phyloP scores from a whole-genome alignment of 345 rosid species.

The Citrus maxima region DNA sequence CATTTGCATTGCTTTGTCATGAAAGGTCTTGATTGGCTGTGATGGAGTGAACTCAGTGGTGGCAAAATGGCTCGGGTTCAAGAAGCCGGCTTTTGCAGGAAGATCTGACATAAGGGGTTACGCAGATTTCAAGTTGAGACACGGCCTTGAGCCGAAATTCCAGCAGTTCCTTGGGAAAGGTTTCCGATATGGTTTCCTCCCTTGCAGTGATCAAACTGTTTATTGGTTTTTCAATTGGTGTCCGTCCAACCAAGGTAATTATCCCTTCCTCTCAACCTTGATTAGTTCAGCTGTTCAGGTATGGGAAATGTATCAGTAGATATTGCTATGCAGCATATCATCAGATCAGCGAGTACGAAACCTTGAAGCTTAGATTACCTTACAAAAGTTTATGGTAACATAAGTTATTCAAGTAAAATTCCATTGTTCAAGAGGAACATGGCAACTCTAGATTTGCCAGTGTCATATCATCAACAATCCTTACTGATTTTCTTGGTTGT shows the following conservation, averaged over 20 bases:
- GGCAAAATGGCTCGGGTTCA: conserved; percentile 65
- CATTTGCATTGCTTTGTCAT: neutral
- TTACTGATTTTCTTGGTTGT: too few relatives aligned
- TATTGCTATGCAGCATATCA: neutral
- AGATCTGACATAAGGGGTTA: neutral
- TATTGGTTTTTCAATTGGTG: conserved; percentile 35
- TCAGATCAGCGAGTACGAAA: too few relatives aligned
- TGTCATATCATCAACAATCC: too few relatives aligned
- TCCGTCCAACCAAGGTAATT: conserved; percentile 29
- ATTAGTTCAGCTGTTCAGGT: neutral
- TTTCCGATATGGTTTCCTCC: neutral
- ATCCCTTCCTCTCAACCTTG: neutral
- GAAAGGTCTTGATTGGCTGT: conserved; percentile 66
- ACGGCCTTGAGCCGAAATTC: neutral
- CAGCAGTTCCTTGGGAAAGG: neutral
- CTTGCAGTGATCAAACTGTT: conserved; percentile 9
- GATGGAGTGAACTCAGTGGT: conserved; percentile 70
- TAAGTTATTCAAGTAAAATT: too few relatives aligned
- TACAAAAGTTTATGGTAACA: too few relatives aligned
- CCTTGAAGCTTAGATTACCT: too few relatives aligned
- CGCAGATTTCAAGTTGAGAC: neutral
- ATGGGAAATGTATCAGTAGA: neutral
- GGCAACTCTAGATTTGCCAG: too few relatives aligned
- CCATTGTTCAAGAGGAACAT: too few relatives aligned
- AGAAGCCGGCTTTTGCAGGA: conserved; percentile 29